Base-by-base conservation (phyloP, 331 rosid genomes). In the Telfairia occidentalis region DNA sequence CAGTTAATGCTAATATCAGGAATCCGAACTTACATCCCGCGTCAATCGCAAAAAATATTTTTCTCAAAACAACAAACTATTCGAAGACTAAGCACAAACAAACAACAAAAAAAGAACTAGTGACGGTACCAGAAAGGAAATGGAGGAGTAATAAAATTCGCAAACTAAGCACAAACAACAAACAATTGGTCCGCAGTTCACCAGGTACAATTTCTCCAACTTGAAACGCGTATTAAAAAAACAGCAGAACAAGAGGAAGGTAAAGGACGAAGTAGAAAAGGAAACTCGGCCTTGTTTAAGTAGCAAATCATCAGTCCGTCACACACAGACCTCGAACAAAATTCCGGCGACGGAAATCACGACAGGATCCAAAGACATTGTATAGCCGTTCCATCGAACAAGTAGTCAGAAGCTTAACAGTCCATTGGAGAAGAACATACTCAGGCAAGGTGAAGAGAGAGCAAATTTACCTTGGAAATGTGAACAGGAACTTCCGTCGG, bases 381-480 rank as follows among this genome's bases (percentile, higher is more conserved):
- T 24, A 2, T 0, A 12, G 15, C 34, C 3, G 55, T 43, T 69
- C 24, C 19, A 13, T 11, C 38, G 52, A 66, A 40, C 35, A 24
- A 43, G 43, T 12, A 46, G 1, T 70, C 15, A 3, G 9, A 69
- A 42, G 0, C 24, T 23, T 7, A 67, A 43, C 8, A 6, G 57
- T 13, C 4, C 9, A 28, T 11, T 28, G 58, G 43, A 21, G 66
- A 73, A 43, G 76, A 5, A 79, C 77, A 75, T 32, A 15, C 28
- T 46, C 2, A 24, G 32, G 28, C 71, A 57, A 49, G 66, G n/a
- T 4, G 40, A 2, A 30, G 55, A 29, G 30, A 35, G 74, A 55
- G 55, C 21, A 52, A 74, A 50, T 6, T 83, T 52, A 89, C 92
- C 90, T 45, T 75, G 32, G 54, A 76, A 76, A 73, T 46, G 59